Conservation (phyloP, 805 yeast genomes). For the Sugiyamaella lignohabitans region DNA sequence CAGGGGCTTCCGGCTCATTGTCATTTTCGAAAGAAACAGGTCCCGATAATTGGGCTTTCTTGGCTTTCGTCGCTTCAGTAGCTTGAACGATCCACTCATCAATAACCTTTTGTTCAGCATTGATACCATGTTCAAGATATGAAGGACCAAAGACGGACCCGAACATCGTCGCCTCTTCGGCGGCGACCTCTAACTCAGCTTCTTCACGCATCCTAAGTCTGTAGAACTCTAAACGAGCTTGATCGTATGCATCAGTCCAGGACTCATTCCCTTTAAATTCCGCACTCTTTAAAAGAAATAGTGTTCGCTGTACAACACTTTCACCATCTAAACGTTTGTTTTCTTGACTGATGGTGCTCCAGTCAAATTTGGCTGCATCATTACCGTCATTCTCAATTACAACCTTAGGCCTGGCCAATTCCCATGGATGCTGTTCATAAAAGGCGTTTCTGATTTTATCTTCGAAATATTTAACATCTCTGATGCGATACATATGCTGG, state of each 20-base stretch:
- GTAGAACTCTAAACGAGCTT: conserved; percentile 84
- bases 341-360: conserved; percentile 73
- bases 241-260: conserved; percentile 64
- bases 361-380: conserved; percentile 51
- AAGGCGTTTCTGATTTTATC: conserved; percentile 79
- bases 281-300: conserved; percentile 39
- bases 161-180: conserved; percentile 79
- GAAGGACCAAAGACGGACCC: conserved; percentile 69
- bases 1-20: conserved; percentile 15
- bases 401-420: conserved; percentile 80
- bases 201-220: conserved; percentile 79
- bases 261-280: conserved; percentile 20
- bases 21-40: conserved; percentile 26
- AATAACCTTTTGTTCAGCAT: conserved; percentile 62
- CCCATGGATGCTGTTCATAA: conserved; percentile 97
- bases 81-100: conserved; percentile 73
- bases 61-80: conserved; percentile 50
- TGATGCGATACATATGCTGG: conserved; percentile 43
- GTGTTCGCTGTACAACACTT: conserved; percentile 68
- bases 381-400: conserved; percentile 69
- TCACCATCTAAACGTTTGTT: conserved; percentile 82
- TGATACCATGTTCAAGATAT: conserved; percentile 59
- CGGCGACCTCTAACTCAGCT: conserved; percentile 58
- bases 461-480: conserved; percentile 54
- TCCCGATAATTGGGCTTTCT: conserved; percentile 30